Conservation (phyloP, 1,284 basidiomycete species). For the Ustilago nuda region DNA sequence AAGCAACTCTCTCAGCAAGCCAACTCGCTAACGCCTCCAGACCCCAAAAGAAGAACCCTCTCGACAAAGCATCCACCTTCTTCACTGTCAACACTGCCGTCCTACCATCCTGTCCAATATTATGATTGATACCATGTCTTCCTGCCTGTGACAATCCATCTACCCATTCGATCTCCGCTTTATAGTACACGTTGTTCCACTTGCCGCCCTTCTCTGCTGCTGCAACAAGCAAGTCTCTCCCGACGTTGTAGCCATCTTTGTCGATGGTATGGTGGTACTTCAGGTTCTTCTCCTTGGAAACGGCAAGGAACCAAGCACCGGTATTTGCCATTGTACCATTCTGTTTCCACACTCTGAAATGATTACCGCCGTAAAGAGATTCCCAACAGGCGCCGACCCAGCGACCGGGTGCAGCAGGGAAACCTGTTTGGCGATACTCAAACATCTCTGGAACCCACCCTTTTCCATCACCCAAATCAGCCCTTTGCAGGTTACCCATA, state of each 20-base stretch:
- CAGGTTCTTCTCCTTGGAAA: conserved; percentile 67
- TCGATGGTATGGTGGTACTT: conserved; percentile 67
- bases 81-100: conserved; percentile 65
- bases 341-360: conserved; percentile 70
- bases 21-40: conserved; percentile 35
- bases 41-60: conserved; percentile 45
- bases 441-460: conserved; percentile 71
- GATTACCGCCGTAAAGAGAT: conserved; percentile 66
- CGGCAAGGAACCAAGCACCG: conserved; percentile 70
- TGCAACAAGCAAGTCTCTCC: conserved; percentile 65
- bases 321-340: conserved; percentile 68
- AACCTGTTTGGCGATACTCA: conserved; percentile 66
- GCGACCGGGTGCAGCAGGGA: conserved; percentile 64
- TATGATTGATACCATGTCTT: conserved; percentile 68
- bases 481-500: conserved; percentile 77
- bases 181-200: conserved; percentile 65
- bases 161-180: conserved; percentile 64
- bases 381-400: conserved; percentile 69
- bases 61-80: conserved; percentile 31
- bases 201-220: conserved; percentile 61
- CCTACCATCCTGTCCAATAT: conserved; percentile 64
- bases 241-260: conserved; percentile 68
- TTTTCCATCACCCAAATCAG: conserved; percentile 86
- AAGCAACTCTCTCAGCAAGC: conserved; percentile 36
- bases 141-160: conserved; percentile 65